phyloP scores from a whole-genome alignment of 306 rosid species.

The Fragaria iinumae region DNA sequence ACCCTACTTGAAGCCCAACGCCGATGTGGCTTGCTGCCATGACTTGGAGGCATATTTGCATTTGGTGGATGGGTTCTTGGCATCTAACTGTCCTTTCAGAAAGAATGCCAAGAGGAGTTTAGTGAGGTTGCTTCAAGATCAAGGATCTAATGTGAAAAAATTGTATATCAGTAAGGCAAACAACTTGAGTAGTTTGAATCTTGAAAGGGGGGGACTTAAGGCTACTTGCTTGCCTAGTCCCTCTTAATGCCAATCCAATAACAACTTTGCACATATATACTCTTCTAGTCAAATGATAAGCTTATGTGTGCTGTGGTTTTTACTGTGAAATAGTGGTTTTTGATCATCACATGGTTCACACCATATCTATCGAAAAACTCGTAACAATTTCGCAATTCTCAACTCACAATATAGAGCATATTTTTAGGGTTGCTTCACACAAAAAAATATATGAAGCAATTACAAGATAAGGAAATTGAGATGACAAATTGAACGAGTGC shows the following conservation, averaged over 20 bases:
- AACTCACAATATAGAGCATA: no score
- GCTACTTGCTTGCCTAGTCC: conserved; percentile 75
- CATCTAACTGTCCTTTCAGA: conserved; percentile 80
- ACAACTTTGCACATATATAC: conserved; percentile 2
- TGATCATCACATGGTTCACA: background rate
- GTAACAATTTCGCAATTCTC: background rate
- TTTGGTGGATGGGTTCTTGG: conserved; percentile 85
- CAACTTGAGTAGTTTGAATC: conserved; percentile 47
- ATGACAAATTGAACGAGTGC: no score
- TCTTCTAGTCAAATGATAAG: background rate
- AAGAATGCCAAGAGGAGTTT: conserved; percentile 82
- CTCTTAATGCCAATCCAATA: conserved; percentile 19
- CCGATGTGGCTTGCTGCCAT: conserved; percentile 86
- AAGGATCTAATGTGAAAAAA: conserved; percentile 67
- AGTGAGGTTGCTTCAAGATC: conserved; percentile 66
- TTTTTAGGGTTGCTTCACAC: no score
- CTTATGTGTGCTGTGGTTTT: background rate
- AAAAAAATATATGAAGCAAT: no score
- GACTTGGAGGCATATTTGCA: conserved; percentile 93
- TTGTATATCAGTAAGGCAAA: conserved; percentile 76
- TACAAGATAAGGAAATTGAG: no score
- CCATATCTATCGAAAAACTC: background rate
- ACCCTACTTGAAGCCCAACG: conserved; percentile 77
- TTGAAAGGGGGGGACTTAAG: conserved; percentile 39
- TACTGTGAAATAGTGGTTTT: background rate